Percentiles rank a stretch among this genome's conserved stretches.
Conservation (phyloP, 441 rosid genomes). For the Metrosideros polymorpha region DNA sequence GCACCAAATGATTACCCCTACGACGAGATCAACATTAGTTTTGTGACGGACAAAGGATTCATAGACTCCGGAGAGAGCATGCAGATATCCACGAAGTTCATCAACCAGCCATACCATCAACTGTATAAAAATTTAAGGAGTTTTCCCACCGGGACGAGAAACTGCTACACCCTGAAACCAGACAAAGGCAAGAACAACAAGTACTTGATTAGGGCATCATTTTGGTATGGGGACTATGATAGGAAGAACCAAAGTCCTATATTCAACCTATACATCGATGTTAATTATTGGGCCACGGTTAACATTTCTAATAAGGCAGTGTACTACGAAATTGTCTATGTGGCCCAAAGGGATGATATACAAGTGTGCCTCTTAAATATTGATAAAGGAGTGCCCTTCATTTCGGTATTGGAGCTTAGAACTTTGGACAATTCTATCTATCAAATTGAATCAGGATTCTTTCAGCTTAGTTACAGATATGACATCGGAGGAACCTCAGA, state of each 20-base stretch:
- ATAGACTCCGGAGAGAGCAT: neutral
- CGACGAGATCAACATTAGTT: neutral
- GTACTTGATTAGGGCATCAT: neutral
- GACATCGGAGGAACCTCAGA: no score
- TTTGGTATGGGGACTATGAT: neutral
- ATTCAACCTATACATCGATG: neutral
- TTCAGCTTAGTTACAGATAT: no score
- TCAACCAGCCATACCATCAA: no score
- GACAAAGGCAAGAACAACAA: neutral
- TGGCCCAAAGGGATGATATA: neutral
- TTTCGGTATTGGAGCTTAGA: neutral
- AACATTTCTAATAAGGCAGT: no score
- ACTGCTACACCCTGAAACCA: neutral
- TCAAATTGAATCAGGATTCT: neutral
- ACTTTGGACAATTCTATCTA: neutral
- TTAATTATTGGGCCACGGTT: neutral
- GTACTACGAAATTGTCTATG: no score
- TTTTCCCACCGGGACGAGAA: neutral
- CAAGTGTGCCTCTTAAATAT: neutral
- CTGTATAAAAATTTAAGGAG: fast-evolving
- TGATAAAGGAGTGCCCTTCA: neutral
- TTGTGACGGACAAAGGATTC: fast-evolving
- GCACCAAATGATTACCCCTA: no score
- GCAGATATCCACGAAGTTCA: neutral
- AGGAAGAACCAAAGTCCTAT: fast-evolving